phyloP scores from a whole-genome alignment of 169 alveolate species.

The Perkinsus olseni region DNA sequence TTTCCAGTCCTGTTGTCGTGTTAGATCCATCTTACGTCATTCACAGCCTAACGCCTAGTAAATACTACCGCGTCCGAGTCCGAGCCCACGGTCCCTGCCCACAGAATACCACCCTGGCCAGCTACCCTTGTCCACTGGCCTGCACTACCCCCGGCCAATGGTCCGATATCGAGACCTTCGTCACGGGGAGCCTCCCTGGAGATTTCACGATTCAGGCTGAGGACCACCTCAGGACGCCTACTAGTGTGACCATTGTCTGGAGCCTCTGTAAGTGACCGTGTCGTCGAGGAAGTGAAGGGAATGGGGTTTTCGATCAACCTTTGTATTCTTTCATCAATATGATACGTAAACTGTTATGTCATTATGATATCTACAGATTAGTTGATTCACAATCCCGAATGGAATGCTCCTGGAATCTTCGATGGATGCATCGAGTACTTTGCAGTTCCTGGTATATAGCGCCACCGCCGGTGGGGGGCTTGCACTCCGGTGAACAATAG shows the following conservation, averaged over 20 bases:
- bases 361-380: too few relatives aligned
- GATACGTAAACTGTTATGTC: too few relatives aligned
- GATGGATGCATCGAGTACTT: too few relatives aligned
- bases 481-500: too few relatives aligned
- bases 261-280: background rate
- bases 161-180: background rate
- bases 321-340: too few relatives aligned
- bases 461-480: too few relatives aligned
- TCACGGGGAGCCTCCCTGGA: background rate
- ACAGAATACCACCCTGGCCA: background rate
- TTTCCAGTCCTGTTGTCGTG: too few relatives aligned
- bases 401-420: too few relatives aligned
- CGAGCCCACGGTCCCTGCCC: background rate
- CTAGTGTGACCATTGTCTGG: background rate
- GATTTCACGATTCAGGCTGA: background rate
- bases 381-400: too few relatives aligned
- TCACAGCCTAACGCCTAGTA: background rate
- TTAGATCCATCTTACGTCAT: background rate
- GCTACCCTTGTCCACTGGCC: background rate
- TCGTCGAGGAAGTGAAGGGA: too few relatives aligned
- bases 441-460: too few relatives aligned
- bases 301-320: too few relatives aligned
- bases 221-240: background rate
- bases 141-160: background rate
- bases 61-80: background rate